A percentile compares a stretch with the other conserved stretches of the same genome.
Conservation (phyloP, 495 filamentous ascomycete genomes). For the Copromyces sp. region DNA sequence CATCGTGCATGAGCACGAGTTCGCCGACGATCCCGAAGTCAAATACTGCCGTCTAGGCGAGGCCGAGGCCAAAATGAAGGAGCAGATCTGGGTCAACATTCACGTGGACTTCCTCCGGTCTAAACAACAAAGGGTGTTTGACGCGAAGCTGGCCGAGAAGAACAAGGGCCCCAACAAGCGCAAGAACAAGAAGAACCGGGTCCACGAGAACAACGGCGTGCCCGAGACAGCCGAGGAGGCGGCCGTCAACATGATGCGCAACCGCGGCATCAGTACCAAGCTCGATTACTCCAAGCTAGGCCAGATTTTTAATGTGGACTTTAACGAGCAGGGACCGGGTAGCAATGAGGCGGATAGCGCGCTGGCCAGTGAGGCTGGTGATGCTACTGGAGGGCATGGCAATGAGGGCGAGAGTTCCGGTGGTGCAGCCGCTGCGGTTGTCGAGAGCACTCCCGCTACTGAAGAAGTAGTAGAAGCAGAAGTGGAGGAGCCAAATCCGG, state of each 20-base stretch:
- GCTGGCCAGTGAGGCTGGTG: neutral
- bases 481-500: slow-evolving; percentile 7
- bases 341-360: slow-evolving; percentile 9
- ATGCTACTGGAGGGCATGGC: neutral
- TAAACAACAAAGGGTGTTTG: slow-evolving; percentile 66
- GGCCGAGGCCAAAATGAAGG: slow-evolving; percentile 65
- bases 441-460: neutral
- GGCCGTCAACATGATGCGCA: slow-evolving; percentile 60
- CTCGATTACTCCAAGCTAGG: slow-evolving; percentile 70
- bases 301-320: slow-evolving; percentile 34
- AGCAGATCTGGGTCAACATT: slow-evolving; percentile 83
- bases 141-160: slow-evolving; percentile 46
- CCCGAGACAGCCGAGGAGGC: slow-evolving; percentile 58
- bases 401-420: neutral
- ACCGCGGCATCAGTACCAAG: slow-evolving; percentile 63
- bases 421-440: neutral
- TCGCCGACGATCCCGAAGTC: slow-evolving; percentile 81
- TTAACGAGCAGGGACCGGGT: slow-evolving; percentile 27
- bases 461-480: slow-evolving; percentile 2
- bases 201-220: slow-evolving; percentile 37
- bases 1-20: slow-evolving; percentile 64
- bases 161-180: slow-evolving; percentile 39
- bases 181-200: slow-evolving; percentile 40
- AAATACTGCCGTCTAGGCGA: slow-evolving; percentile 59
- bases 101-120: slow-evolving; percentile 84